phyloP scores from a whole-genome alignment of 257 asterid genomes.

The Mentha longifolia region DNA sequence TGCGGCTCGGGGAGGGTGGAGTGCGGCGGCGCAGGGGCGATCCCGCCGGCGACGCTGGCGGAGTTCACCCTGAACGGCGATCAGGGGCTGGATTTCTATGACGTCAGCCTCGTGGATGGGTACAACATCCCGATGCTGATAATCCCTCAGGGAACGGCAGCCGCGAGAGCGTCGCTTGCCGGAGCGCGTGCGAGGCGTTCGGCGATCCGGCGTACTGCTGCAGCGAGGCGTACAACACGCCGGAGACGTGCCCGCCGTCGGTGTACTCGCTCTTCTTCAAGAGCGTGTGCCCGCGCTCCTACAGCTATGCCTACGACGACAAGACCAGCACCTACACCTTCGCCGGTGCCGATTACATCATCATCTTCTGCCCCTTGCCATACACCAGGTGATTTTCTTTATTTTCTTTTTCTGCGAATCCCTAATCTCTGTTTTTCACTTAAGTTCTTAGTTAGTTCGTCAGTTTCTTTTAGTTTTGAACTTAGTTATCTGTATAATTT shows the following conservation, averaged over 20 bases:
- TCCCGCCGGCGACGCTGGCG: constrained; percentile 94
- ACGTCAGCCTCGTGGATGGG: constrained; percentile 93
- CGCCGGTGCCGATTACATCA: constrained; percentile 76
- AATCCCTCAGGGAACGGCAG: constrained; percentile 60
- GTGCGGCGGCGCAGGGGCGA: constrained; percentile 86
- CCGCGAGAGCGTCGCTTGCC: constrained; percentile 70
- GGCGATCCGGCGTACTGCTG: constrained; percentile 86
- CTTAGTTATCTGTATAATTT: background rate
- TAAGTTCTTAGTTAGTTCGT: background rate
- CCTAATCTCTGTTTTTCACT: too few relatives aligned
- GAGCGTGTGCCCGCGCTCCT: constrained; percentile 89
- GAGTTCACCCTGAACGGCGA: constrained; percentile 93
- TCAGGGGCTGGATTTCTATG: constrained; percentile 89
- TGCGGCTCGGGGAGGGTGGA: constrained; percentile 82
- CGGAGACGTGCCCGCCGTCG: constrained; percentile 90
- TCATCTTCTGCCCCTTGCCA: constrained; percentile 92
- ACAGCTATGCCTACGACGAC: constrained; percentile 95
- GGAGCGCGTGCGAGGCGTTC: constrained; percentile 98
- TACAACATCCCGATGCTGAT: constrained; percentile 90
- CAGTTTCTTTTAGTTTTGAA: background rate
- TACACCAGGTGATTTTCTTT: constrained; percentile 68
- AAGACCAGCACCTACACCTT: constrained; percentile 95
- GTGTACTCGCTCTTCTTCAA: constrained; percentile 80
- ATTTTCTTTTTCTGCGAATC: background rate
- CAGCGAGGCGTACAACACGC: constrained; percentile 80